Conservation (phyloP, 805 yeast genomes). For the Pichia californica region DNA sequence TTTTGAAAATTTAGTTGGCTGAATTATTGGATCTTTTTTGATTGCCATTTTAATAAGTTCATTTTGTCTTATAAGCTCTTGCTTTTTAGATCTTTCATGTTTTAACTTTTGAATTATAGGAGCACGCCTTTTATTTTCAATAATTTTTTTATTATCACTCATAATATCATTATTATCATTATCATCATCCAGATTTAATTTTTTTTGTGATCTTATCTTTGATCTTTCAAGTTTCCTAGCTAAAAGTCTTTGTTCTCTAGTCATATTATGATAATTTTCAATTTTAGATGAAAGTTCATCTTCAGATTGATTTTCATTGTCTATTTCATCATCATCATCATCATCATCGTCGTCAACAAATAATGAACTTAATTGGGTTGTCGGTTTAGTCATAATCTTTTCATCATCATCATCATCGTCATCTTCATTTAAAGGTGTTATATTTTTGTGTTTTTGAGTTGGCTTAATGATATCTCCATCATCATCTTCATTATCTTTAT, state of each 20-base stretch:
- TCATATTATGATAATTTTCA: slow-evolving; percentile 19
- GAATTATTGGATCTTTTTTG: slow-evolving; percentile 15
- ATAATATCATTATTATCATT: slow-evolving; percentile 1
- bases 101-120: slow-evolving; percentile 2
- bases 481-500: slow-evolving; percentile 9
- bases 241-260: slow-evolving; percentile 24
- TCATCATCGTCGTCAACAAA: slow-evolving; percentile 7
- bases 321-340: slow-evolving; percentile 5
- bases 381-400: not conserved
- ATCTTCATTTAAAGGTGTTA: not conserved
- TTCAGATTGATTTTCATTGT: not conserved
- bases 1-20: slow-evolving; percentile 16
- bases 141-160: not conserved
- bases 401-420: not conserved
- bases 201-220: slow-evolving; percentile 5
- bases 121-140: slow-evolving; percentile 4
- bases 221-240: slow-evolving; percentile 18
- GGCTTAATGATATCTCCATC: slow-evolving; percentile 7
- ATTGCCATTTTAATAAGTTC: slow-evolving; percentile 9
- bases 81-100: slow-evolving; percentile 7
- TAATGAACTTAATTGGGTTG: not conserved
- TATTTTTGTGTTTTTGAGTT: not conserved
- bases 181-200: too few species aligned
- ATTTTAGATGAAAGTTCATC: slow-evolving; percentile 7
- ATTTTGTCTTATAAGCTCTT: slow-evolving; percentile 5